Conservation (phyloP, 805 yeast genomes). For the Candida nanaspora region DNA sequence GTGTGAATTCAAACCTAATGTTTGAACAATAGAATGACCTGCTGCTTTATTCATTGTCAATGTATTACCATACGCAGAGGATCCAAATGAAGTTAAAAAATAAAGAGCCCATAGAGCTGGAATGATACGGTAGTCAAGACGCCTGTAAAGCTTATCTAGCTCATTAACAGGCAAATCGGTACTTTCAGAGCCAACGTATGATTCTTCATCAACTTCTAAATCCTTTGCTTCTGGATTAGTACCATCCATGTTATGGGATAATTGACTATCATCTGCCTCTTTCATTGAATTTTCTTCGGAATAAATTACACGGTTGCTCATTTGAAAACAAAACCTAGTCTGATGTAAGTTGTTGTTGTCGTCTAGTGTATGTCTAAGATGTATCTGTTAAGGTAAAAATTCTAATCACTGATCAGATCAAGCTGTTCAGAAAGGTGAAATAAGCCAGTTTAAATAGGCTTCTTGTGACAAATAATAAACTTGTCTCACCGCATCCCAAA, state of each 20-base stretch:
- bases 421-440: no score
- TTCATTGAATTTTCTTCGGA: background rate
- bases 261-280: background rate
- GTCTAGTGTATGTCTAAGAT: no score
- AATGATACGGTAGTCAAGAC: slow-evolving; percentile 62
- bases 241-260: background rate
- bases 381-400: no score
- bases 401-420: no score
- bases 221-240: background rate
- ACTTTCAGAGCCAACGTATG: background rate
- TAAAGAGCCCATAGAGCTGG: slow-evolving; percentile 80
- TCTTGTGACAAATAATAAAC: no score
- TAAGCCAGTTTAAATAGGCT: no score
- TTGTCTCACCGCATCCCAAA: no score
- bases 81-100: slow-evolving; percentile 73
- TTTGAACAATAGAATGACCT: slow-evolving; percentile 54
- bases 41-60: slow-evolving; percentile 65
- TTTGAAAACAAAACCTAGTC: no score
- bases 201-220: background rate
- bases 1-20: slow-evolving; percentile 44
- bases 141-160: slow-evolving; percentile 50
- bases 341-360: no score
- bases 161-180: slow-evolving; percentile 21
- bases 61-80: slow-evolving; percentile 69
- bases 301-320: no score